A percentile compares a stretch with the other conserved stretches of the same genome.
phyloP scores from a whole-genome alignment of 2,329 filamentous ascomycete genomes.

The Diaporthe humulicola region DNA sequence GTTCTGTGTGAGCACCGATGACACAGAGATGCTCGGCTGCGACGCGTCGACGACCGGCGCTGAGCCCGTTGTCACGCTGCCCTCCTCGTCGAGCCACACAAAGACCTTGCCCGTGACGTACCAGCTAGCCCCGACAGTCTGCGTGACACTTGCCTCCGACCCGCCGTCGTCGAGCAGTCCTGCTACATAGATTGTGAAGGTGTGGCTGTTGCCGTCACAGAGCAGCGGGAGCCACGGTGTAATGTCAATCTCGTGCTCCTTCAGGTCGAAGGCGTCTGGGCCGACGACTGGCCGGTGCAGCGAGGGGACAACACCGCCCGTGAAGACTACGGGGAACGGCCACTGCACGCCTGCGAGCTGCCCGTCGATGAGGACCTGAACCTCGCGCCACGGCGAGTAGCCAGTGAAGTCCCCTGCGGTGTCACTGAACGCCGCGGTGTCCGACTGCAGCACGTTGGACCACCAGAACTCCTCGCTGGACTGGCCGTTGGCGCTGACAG shows the following conservation, averaged over 20 bases:
- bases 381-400: conserved; percentile 81
- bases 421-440: conserved; percentile 69
- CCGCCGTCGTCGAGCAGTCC: conserved; percentile 71
- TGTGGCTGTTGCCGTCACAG: conserved; percentile 74
- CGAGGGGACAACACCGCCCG: conserved; percentile 81
- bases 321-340: conserved; percentile 88
- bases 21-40: conserved; percentile 63
- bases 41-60: conserved; percentile 48
- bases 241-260: conserved; percentile 86
- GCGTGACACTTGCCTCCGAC: conserved; percentile 61
- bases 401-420: conserved; percentile 72
- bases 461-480: conserved; percentile 88
- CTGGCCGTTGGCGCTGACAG: conserved; percentile 84
- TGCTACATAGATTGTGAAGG: conserved; percentile 75
- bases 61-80: conserved; percentile 65
- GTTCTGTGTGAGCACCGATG: conserved; percentile 60
- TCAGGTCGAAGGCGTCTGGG: conserved; percentile 82
- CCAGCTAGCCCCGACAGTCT: conserved; percentile 77
- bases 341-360: conserved; percentile 80
- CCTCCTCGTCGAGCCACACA: conserved; percentile 74
- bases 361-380: conserved; percentile 82
- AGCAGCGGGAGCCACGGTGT: conserved; percentile 80
- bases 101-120: conserved; percentile 85
- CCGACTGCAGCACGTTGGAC: conserved; percentile 78
- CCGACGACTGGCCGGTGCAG: conserved; percentile 85